Base-by-base conservation (phyloP, 257 asterid species). In the Prunella vulgaris region DNA sequence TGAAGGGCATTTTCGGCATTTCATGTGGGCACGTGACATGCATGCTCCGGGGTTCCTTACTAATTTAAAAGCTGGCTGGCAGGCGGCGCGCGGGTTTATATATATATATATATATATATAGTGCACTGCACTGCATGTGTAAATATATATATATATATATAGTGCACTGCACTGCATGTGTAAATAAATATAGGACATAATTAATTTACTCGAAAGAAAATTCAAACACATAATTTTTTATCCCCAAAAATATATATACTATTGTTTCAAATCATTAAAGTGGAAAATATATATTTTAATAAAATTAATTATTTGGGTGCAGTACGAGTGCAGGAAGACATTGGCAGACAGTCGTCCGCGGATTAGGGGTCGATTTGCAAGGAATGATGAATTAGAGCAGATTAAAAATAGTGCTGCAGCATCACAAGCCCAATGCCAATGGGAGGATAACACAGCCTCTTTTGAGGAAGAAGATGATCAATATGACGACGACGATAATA, bases 261-360 rank as follows among this genome's bases (percentile, higher is more conserved):
- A 0, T 32, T 32, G 0, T 30, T 30, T 30, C 6, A 32, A 4
- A 32, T 32, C 9, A 32, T 32, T 7, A 32, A 32, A 32, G 37
- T 32, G 7, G 5, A 30, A 5, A 6, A 32, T 32, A 32, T 32
- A 25, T 25, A 25, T 25, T 1, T 32, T 32, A 32, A 32, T 32
- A 4, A 32, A 32, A 32, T 5, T 32, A 6, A 5, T 52, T 52
- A 28, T n/a, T 7, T 18, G 49, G 4, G 20, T 79, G 28, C 74
- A 93, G 99, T 93, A 93, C 7, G 99, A 90, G 68, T 90, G 99
- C 78, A 81, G 99, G 76, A 93, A 92, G 75, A 88, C 95, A 17
- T 74, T 92, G 66, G 98, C 98, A 10, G 98, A 90, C 57, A 88
- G 95, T 63, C 79, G 97, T 35, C 98, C 95, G 0, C 90, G 98